A percentile compares a stretch with the other conserved stretches of the same genome.
These are phyloP conservation scores for Candida dubliniensis DNA, from an alignment of 1,139 yeast species.

Conservation along the genomic window DNA sequence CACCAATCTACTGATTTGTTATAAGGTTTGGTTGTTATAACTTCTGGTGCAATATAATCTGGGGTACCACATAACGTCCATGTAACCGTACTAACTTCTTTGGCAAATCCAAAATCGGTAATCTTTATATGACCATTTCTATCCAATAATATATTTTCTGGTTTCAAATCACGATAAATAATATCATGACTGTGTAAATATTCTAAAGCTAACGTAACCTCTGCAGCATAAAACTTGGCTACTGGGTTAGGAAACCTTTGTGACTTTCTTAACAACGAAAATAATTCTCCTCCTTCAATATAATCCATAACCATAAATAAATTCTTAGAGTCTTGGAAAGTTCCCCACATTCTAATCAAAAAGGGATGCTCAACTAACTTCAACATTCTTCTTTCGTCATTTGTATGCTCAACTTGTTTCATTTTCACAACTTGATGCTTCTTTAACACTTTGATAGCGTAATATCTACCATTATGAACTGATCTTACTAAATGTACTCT, in stretches of 20 bases:
- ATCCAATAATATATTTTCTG: conserved; percentile 58
- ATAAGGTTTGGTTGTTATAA: conserved; percentile 60
- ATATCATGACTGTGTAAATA: conserved; percentile 59
- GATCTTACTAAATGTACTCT: conserved; percentile 59
- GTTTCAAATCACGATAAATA: conserved; percentile 60
- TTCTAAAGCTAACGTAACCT: conserved; percentile 57
- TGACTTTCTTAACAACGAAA: conserved; percentile 56
- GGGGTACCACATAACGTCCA: conserved; percentile 67
- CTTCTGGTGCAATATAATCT: conserved; percentile 65
- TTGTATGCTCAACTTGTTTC: conserved; percentile 65
- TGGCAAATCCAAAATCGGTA: conserved; percentile 64
- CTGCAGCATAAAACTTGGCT: conserved; percentile 64
- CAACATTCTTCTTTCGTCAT: conserved; percentile 59
- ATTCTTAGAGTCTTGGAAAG: conserved; percentile 57
- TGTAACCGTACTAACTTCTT: conserved; percentile 58
- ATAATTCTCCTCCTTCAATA: conserved; percentile 63
- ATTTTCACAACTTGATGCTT: conserved; percentile 60
- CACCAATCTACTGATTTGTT: conserved; percentile 67
- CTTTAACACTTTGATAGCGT: conserved; percentile 59
- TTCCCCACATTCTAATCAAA: conserved; percentile 65
- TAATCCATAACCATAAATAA: conserved; percentile 65
- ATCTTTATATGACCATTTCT: conserved; percentile 60
- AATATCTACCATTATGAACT: conserved; percentile 59
- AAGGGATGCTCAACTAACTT: conserved; percentile 60
- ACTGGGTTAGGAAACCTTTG: conserved; percentile 63